phyloP scores from a whole-genome alignment of 257 asterid genomes.

The Ilex aquifolium region DNA sequence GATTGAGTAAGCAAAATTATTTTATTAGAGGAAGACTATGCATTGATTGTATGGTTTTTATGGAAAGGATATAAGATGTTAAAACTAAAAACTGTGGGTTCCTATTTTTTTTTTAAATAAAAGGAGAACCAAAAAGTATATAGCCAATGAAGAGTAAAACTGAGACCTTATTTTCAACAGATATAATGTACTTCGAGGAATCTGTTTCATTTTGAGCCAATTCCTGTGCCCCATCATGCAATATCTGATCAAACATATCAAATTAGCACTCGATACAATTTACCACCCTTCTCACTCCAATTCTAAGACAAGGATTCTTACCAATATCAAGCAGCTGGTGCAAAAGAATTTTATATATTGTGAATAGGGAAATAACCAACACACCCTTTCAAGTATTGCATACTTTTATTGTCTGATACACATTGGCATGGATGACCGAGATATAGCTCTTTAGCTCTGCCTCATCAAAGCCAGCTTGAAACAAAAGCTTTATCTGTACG shows the following conservation, averaged over 20 bases:
- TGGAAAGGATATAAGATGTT: neutral
- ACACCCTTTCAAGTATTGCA: constrained; percentile 75
- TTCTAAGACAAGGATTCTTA: neutral
- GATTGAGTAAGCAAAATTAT: neutral
- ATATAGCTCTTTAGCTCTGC: constrained; percentile 83
- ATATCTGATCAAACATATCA: constrained; percentile 38
- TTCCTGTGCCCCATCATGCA: constrained; percentile 89
- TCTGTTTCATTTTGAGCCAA: constrained; percentile 62
- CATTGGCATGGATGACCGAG: constrained; percentile 98
- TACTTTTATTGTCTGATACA: constrained; percentile 99
- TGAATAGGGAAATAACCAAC: constrained; percentile 64
- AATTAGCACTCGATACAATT: constrained; percentile 3
- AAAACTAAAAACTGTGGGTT: neutral
- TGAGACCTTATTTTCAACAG: constrained; percentile 80
- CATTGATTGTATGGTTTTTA: neutral
- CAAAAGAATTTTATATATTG: constrained; percentile 6
- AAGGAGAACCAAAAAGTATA: constrained; percentile 7
- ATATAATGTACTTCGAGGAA: constrained; percentile 51
- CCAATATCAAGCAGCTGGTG: constrained; percentile 22
- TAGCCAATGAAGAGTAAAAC: constrained; percentile 7
- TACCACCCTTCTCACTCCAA: neutral
- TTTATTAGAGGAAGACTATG: neutral
- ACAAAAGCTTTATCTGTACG: constrained; percentile 89
- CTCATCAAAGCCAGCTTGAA: constrained; percentile 96
- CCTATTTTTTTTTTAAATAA: neutral